Conservation (phyloP, 2,329 filamentous ascomycete species). For the Ascochyta clinopodiicola region DNA sequence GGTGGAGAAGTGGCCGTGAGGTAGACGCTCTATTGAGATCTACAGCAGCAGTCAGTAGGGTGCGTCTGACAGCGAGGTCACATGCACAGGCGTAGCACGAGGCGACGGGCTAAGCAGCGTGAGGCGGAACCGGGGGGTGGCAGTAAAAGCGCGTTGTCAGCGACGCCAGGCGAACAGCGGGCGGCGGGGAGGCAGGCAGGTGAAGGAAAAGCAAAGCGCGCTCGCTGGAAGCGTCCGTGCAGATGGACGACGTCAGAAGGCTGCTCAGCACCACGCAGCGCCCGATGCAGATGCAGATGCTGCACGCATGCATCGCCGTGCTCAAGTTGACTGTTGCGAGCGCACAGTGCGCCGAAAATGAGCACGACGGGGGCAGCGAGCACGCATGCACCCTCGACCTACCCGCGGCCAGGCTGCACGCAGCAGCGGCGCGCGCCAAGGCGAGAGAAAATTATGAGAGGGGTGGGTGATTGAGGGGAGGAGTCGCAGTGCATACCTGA, state of each 20-base stretch:
- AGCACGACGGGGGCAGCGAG: constrained; percentile 13
- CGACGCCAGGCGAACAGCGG: constrained; percentile 4
- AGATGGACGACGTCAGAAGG: constrained; percentile 31
- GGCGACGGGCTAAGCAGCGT: constrained; percentile 17
- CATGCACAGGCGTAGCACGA: constrained; percentile 39
- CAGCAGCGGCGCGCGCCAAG: constrained; percentile 26
- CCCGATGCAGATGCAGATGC: background rate
- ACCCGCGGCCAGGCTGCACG: constrained; percentile 5
- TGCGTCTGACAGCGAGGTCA: constrained; percentile 32
- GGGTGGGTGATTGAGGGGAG: background rate
- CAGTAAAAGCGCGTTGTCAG: constrained; percentile 13
- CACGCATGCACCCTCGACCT: constrained; percentile 7
- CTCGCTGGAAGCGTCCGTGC: constrained; percentile 22
- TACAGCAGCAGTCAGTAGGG: constrained; percentile 31
- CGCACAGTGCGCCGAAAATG: constrained; percentile 18
- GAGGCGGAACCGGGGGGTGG: background rate
- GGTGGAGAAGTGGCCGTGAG: constrained; percentile 44
- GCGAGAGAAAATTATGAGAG: constrained; percentile 35
- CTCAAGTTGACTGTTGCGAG: constrained; percentile 1
- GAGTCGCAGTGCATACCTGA: constrained; percentile 5
- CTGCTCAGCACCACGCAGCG: constrained; percentile 5
- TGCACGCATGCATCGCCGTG: constrained; percentile 15
- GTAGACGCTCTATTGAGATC: constrained; percentile 22
- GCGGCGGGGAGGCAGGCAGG: constrained; percentile 4
- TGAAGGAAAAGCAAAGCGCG: constrained; percentile 8